Percentiles rank a stretch among this genome's conserved stretches.
Evolutionary conservation across 2,329 filamentous ascomycete species (phyloP).

Genomic region (Penicillium paneum): DNA sequence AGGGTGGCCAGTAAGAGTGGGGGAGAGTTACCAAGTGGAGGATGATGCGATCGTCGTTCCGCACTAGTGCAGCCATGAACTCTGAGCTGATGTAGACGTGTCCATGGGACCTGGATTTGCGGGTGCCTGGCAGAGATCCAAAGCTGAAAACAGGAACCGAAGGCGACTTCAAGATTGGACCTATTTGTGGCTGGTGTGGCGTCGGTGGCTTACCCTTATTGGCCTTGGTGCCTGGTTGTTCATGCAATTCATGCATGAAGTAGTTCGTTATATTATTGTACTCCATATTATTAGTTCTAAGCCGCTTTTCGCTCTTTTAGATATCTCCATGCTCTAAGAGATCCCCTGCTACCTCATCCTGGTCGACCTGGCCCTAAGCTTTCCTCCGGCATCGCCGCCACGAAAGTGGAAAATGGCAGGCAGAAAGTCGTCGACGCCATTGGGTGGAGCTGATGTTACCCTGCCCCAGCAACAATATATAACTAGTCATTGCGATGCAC

Average conservation of each 20-base stretch:
- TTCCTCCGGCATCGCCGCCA: not conserved
- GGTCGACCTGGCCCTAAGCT: not conserved
- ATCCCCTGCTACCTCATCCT: not conserved
- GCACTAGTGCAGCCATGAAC: constrained; percentile 24
- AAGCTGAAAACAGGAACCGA: not conserved
- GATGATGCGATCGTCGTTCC: constrained; percentile 66
- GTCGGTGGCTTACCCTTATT: not conserved
- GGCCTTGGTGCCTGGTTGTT: not conserved
- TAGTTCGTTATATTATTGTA: too few species aligned
- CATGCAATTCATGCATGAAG: too few species aligned
- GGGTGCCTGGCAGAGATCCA: not conserved
- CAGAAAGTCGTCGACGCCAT: not conserved
- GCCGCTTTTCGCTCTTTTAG: not conserved
- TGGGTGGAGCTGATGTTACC: not conserved
- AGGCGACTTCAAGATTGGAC: not conserved
- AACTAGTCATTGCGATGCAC: not conserved
- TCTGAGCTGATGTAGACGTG: not conserved
- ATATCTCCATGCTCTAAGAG: not conserved
- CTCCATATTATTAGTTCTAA: too few species aligned
- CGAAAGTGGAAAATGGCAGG: not conserved
- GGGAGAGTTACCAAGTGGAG: constrained; percentile 69
- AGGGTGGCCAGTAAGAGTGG: not conserved
- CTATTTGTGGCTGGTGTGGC: not conserved
- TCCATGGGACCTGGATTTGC: constrained; percentile 8
- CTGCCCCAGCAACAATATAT: not conserved